Base-by-base conservation (phyloP, 2,329 filamentous ascomycete genomes). In the Corinectria fuckeliana region DNA sequence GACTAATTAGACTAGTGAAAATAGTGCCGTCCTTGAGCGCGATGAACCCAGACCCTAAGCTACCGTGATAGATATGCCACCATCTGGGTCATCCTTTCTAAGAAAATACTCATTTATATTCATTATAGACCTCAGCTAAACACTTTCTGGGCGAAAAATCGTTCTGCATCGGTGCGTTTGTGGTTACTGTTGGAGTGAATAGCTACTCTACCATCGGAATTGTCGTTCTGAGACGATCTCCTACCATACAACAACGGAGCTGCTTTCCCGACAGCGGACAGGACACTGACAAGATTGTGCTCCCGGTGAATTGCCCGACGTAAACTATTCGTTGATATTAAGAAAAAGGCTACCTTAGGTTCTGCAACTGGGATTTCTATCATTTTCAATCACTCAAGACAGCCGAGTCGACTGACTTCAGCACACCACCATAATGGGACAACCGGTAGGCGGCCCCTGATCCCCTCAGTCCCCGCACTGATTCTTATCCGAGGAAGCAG, bases 281-380 rank as follows among this genome's bases (percentile, higher is more conserved):
- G 25, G 48, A 41, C 13, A 4, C 52, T 34, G 44, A n/a, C 5
- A 5, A 39, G 20, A 25, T 16, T 6, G 18, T 41, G 32, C 18
- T 13, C 3, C 47, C 51, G 52, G 52, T 56, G 44, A 56, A 42
- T 18, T 56, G n/a, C 3, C 52, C 52, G 52, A 49, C 3, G 9
- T 10, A 5, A 34, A 3, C n/a, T 16, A 16, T 6, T 5, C 7
- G 11, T 34, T 5, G 1, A 21, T 49, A 49, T 13, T 49, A 49
- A 36, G 44, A 49, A 11, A 13, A 13, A 23, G 13, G 25, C 2
- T 16, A 18, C 2, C n/a, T 23, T 8, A 44, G 14, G 4, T 21
- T 32, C 16, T 20, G n/a, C n/a, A n/a, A n/a, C n/a, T n/a, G n/a
- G n/a, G n/a, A 25, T 5, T 5, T 4, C 4, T 18, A 25, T n/a